These are phyloP conservation scores for Penicillium aurantiogriseum DNA, from an alignment of 2,329 filamentous ascomycete genomes.

Conservation along the genomic window DNA sequence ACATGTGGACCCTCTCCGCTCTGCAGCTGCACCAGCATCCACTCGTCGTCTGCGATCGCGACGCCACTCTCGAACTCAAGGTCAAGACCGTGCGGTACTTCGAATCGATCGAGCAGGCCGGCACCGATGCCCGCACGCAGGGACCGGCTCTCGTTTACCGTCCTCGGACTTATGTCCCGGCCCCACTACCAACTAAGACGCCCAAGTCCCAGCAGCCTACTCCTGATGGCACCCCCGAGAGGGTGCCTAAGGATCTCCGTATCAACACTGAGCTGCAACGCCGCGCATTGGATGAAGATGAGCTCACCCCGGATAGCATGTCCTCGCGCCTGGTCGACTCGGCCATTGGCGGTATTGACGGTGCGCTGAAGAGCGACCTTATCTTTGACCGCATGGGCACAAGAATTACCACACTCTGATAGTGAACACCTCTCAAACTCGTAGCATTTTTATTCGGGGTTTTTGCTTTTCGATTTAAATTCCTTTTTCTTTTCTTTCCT, in stretches of 20 bases:
- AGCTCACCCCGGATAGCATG: conserved; percentile 51
- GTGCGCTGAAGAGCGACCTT: conserved; percentile 42
- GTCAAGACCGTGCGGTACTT: conserved; percentile 75
- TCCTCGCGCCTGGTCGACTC: conserved; percentile 49
- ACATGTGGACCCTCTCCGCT: conserved; percentile 86
- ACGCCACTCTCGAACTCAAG: conserved; percentile 69
- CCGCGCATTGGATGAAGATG: conserved; percentile 40
- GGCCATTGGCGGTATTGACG: conserved; percentile 43
- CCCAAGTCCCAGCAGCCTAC: conserved; percentile 23
- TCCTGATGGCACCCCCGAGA: conserved; percentile 30
- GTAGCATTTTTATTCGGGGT: conserved; percentile 2
- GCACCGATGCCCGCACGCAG: conserved; percentile 48
- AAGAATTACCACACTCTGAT: conserved; percentile 32
- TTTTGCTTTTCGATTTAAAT: background rate
- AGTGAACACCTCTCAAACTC: background rate
- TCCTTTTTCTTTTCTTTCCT: no score
- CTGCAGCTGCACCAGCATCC: conserved; percentile 78
- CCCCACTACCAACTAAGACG: conserved; percentile 26
- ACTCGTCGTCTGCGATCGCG: conserved; percentile 80
- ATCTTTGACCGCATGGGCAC: conserved; percentile 46
- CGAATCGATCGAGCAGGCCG: conserved; percentile 68
- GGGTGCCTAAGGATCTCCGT: conserved; percentile 42
- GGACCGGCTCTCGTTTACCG: conserved; percentile 45
- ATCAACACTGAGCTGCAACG: conserved; percentile 46
- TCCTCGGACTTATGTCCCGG: conserved; percentile 37